Conservation (phyloP, 805 yeast species). For the Saccharomycopsis javanensis region DNA sequence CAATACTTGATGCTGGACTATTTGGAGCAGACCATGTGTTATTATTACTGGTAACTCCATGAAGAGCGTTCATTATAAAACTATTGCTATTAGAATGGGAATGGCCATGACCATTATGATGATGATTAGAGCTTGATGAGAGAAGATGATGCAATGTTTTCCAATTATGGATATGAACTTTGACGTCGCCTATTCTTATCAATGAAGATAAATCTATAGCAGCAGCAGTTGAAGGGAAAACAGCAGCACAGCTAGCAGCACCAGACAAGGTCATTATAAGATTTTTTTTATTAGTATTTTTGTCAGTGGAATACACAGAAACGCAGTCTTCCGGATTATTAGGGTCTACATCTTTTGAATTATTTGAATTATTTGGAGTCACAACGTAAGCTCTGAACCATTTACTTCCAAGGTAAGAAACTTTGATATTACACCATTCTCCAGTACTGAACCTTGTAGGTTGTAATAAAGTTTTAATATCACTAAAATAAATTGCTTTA, state of each 20-base stretch:
- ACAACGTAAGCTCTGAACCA: conserved; percentile 48
- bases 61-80: neutral
- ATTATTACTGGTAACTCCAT: neutral
- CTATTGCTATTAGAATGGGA: neutral
- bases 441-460: conserved; percentile 36
- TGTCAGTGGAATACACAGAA: conserved; percentile 42
- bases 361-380: conserved; percentile 28
- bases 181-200: conserved; percentile 47
- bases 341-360: conserved; percentile 22
- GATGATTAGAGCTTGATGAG: neutral
- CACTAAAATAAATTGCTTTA: conserved; percentile 47
- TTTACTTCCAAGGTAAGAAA: conserved; percentile 46
- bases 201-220: conserved; percentile 50
- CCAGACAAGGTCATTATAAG: conserved; percentile 40
- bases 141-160: conserved; percentile 6
- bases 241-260: conserved; percentile 40
- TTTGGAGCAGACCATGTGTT: neutral
- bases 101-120: neutral
- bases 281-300: conserved; percentile 36
- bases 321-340: conserved; percentile 33
- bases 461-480: conserved; percentile 47
- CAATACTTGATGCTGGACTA: neutral
- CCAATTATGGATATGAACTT: conserved; percentile 30
- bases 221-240: conserved; percentile 48
- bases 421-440: conserved; percentile 56